Conservation (phyloP, 2,329 filamentous ascomycete species). For the Fusarium nanum region DNA sequence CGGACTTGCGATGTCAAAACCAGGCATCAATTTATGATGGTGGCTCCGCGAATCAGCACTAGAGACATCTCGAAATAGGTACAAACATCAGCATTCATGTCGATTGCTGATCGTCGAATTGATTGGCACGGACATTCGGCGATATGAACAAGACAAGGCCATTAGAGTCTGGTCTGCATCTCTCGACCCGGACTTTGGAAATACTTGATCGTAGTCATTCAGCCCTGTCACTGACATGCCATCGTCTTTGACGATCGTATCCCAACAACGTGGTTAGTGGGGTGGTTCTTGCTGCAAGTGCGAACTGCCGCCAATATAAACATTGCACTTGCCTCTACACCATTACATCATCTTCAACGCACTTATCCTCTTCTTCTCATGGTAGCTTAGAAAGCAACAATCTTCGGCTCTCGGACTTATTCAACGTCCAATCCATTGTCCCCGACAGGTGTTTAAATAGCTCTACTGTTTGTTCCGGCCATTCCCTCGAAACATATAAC, state of each 20-base stretch:
- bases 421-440: background rate
- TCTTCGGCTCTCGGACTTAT: background rate
- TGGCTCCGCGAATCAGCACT: constrained; percentile 1
- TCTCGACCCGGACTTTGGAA: background rate
- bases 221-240: constrained; percentile 6
- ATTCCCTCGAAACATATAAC: constrained; percentile 4
- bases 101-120: background rate
- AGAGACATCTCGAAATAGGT: background rate
- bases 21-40: background rate
- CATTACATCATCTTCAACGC: constrained; percentile 41
- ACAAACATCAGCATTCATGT: background rate
- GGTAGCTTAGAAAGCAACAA: constrained; percentile 30
- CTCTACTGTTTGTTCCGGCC: background rate
- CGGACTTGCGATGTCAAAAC: background rate
- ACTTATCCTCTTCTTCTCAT: constrained; percentile 11
- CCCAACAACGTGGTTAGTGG: constrained; percentile 35
- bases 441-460: background rate
- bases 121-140: background rate
- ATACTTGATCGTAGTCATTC: background rate
- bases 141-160: background rate
- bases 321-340: constrained; percentile 8
- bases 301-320: constrained; percentile 7
- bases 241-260: constrained; percentile 17
- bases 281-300: constrained; percentile 34
- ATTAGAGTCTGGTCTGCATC: background rate